phyloP scores from a whole-genome alignment of 2,329 filamentous ascomycete genomes.

The Talaromyces sp. region DNA sequence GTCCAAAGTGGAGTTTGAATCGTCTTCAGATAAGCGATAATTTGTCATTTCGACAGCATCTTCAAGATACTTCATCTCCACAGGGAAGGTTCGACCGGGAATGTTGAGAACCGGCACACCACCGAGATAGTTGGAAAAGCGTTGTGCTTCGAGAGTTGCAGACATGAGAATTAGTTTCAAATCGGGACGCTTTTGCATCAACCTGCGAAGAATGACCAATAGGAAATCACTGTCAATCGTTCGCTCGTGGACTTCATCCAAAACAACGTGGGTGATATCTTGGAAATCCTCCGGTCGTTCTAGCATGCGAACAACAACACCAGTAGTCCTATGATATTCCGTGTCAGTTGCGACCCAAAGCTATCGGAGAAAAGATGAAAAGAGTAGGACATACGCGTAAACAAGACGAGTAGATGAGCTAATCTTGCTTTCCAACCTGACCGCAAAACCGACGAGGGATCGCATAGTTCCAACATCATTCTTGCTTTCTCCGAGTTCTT shows the following conservation, averaged over 20 bases:
- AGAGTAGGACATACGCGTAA: conserved; percentile 68
- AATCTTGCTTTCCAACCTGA: conserved; percentile 86
- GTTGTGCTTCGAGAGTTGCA: conserved; percentile 89
- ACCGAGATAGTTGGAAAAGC: conserved; percentile 85
- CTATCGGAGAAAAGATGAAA: not conserved
- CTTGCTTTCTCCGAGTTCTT: conserved; percentile 85
- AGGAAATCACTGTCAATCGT: conserved; percentile 97
- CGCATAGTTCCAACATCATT: conserved; percentile 78
- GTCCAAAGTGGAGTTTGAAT: conserved; percentile 37
- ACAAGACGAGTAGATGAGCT: conserved; percentile 80
- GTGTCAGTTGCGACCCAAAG: not conserved
- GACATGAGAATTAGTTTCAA: conserved; percentile 97
- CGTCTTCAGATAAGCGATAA: conserved; percentile 68
- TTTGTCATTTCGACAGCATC: conserved; percentile 88
- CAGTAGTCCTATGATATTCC: conserved; percentile 52
- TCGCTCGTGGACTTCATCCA: conserved; percentile 97
- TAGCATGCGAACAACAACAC: conserved; percentile 98
- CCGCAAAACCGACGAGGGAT: conserved; percentile 92
- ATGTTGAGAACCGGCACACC: conserved; percentile 86
- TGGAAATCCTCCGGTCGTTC: conserved; percentile 83
- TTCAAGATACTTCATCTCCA: conserved; percentile 84
- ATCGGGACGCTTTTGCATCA: conserved; percentile 75
- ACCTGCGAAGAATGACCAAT: conserved; percentile 83
- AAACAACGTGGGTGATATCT: conserved; percentile 88
- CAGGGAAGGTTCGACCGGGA: conserved; percentile 90